These are phyloP conservation scores for Collybia mongolica DNA, from an alignment of 768 basidiomycete species.

Conservation along the genomic window DNA sequence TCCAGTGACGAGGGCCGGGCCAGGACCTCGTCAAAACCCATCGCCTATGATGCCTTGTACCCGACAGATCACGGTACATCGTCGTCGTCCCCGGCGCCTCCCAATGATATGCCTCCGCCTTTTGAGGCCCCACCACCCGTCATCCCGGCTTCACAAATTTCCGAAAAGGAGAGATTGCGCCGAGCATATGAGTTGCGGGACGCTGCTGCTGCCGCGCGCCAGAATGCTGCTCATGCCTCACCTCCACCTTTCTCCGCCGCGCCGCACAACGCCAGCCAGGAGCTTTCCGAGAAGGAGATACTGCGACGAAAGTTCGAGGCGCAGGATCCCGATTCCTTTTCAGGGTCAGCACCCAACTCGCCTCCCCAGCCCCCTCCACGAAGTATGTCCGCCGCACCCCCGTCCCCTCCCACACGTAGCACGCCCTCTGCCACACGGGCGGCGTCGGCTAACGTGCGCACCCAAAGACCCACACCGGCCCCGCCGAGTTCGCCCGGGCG, in stretches of 20 bases:
- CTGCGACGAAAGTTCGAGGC: constrained; percentile 56
- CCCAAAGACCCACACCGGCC: constrained; percentile 32
- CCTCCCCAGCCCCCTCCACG: constrained; percentile 18
- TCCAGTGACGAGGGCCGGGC: constrained; percentile 12
- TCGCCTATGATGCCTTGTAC: constrained; percentile 64
- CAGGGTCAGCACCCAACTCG: constrained; percentile 11
- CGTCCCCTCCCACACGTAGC: constrained; percentile 14
- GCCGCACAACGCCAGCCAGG: constrained; percentile 19
- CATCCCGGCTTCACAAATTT: constrained; percentile 35
- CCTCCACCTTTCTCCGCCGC: constrained; percentile 18
- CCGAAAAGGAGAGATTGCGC: constrained; percentile 73
- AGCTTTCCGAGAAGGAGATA: constrained; percentile 54
- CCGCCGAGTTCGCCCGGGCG: constrained; percentile 27
- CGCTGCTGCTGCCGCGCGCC: constrained; percentile 39
- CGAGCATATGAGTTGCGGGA: constrained; percentile 67
- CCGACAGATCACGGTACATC: constrained; percentile 31
- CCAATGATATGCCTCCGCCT: constrained; percentile 48
- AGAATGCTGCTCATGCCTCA: constrained; percentile 3
- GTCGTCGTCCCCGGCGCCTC: constrained; percentile 18
- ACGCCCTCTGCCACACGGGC: constrained; percentile 17
- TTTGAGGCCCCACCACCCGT: constrained; percentile 42
- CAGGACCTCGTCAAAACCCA: constrained; percentile 35
- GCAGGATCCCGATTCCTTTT: constrained; percentile 39
- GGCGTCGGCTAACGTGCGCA: constrained; percentile 12
- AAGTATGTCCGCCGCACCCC: constrained; percentile 12